Base-by-base conservation (phyloP, 2,329 filamentous ascomycete genomes). In the Microcyclosporella mali region DNA sequence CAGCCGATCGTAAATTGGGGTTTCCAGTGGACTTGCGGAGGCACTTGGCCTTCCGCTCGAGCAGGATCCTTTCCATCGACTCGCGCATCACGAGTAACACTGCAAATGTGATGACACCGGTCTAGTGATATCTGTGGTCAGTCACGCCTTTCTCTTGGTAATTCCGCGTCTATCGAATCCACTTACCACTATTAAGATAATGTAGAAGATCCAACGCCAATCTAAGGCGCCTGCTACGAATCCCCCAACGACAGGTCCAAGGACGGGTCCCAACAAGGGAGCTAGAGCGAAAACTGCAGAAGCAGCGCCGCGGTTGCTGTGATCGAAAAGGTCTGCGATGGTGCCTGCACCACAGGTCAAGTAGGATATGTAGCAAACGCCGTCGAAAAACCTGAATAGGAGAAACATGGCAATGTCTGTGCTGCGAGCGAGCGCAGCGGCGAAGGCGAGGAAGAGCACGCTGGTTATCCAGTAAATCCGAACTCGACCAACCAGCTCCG, bases 21-120 rank as follows among this genome's bases (percentile, higher is more conserved):
- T 55, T 56, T 3, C 53, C 55, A 30, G 53, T 56, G 10, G 43
- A 67, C 45, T 69, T 69, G 34, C 69, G 64, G 9, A 82, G 68
- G 15, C 65, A 70, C 33, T 69, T 60, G 12, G 30, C 75, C 55
- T 79, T 81, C 47, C 69, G 64, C 10, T 67, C 61, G 1, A 85
- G 71, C 3, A 87, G 70, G n/a, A 74, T 75, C 0, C 80, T 79
- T 0, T 71, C 73, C 58, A 82, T 84, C 2, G 81, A 83, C 57
- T 84, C 81, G 46, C 70, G 71, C 1, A 79, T 68, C n/a, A n/a
- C n/a, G n/a, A n/a, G n/a, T n/a, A n/a, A n/a, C n/a, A n/a, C n/a
- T n/a, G n/a, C n/a, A n/a, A n/a, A n/a, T n/a, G n/a, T n/a, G n/a
- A n/a, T n/a, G n/a, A n/a, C n/a, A n/a, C n/a, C n/a, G n/a, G n/a